phyloP scores from a whole-genome alignment of 2,329 filamentous ascomycete genomes.

The Aspergillus spinulosporus region DNA sequence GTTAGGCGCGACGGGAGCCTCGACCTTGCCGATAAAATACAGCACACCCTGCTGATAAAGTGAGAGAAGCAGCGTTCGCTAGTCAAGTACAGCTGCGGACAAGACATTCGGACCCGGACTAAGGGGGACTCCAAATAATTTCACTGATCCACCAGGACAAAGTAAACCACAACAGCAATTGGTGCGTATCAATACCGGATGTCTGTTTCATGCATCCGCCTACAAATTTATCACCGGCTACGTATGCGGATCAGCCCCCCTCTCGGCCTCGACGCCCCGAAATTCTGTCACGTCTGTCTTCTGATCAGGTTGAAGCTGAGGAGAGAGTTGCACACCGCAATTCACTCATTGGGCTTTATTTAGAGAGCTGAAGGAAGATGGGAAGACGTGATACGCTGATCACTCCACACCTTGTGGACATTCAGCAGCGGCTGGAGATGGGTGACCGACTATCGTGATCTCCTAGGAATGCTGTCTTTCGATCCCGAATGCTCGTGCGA shows the following conservation, averaged over 20 bases:
- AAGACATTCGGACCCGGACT: background rate
- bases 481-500: background rate
- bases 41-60: constrained; percentile 1
- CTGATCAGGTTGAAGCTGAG: background rate
- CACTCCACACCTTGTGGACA: background rate
- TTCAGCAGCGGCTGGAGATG: constrained; percentile 1
- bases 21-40: background rate
- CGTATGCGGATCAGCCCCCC: background rate
- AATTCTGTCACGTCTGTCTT: constrained; percentile 1
- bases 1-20: background rate
- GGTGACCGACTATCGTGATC: constrained; percentile 9
- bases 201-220: constrained; percentile 1
- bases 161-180: constrained; percentile 6
- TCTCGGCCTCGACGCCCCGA: background rate
- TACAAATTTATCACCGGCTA: background rate
- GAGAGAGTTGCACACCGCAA: constrained; percentile 7
- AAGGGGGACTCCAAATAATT: background rate
- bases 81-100: background rate
- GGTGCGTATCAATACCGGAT: constrained; percentile 6
- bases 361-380: background rate
- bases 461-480: background rate
- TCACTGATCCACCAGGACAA: constrained; percentile 1
- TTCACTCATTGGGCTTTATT: background rate
- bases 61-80: background rate
- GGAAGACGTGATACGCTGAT: background rate